These are phyloP conservation scores for Zanthoxylum bungeanum DNA, from an alignment of 345 rosid species.

Conservation along the genomic window DNA sequence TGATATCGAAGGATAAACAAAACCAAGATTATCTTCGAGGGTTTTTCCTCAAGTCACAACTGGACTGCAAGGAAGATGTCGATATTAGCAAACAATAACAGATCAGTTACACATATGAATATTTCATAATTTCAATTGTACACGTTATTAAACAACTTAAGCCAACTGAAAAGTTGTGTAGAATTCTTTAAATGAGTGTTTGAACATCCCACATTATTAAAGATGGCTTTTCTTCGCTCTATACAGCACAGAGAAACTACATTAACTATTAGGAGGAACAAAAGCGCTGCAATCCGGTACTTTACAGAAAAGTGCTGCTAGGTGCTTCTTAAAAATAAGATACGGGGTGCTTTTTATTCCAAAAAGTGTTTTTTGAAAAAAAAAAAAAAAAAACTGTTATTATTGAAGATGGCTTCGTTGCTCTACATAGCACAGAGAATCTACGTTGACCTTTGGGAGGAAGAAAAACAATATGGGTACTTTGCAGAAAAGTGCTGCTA, in stretches of 20 bases:
- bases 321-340: too few species aligned
- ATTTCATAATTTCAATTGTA: neutral
- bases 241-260: neutral
- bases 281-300: too few species aligned
- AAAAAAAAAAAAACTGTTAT: too few species aligned
- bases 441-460: neutral
- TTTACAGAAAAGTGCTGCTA: too few species aligned
- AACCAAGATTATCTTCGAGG: conserved; percentile 15
- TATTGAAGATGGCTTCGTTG: conserved; percentile 3
- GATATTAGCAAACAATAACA: neutral
- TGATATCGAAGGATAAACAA: conserved; percentile 1
- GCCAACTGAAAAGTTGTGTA: neutral
- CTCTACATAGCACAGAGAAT: neutral
- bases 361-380: too few species aligned
- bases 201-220: conserved; percentile 1
- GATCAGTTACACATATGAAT: neutral
- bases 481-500: neutral
- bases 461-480: neutral
- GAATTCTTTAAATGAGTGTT: neutral
- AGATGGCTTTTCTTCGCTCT: conserved; percentile 1
- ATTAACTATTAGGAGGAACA: neutral
- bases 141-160: neutral
- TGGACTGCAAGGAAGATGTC: conserved; percentile 25
- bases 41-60: conserved; percentile 12
- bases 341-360: too few species aligned